Conservation (phyloP, 1,284 basidiomycete genomes). For the Sphaerobolus stellatus region DNA sequence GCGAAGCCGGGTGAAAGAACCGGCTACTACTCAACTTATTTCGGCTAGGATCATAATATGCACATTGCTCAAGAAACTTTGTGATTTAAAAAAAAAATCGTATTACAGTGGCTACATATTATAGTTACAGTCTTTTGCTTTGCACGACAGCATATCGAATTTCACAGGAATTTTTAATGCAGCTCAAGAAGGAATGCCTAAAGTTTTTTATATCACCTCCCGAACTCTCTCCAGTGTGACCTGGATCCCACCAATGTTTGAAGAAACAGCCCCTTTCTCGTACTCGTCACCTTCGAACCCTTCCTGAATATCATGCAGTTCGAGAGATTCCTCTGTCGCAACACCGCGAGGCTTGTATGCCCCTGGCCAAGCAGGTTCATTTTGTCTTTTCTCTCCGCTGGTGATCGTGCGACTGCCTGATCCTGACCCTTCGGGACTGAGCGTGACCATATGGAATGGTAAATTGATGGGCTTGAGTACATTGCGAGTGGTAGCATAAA, state of each 20-base stretch:
- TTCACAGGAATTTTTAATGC: too few species aligned
- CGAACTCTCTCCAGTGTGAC: neutral
- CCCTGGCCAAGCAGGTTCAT: conserved; percentile 1
- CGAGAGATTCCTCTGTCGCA: too few species aligned
- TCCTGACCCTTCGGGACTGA: neutral
- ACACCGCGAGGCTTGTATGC: too few species aligned
- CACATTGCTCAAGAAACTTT: too few species aligned
- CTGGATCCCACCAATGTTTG: neutral
- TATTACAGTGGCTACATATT: too few species aligned
- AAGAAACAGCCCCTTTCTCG: neutral
- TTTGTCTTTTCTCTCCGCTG: neutral
- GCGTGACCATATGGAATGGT: conserved; percentile 5
- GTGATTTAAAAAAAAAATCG: too few species aligned
- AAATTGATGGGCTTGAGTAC: conserved; percentile 7
- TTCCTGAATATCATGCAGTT: neutral
- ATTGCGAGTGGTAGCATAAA: conserved; percentile 8
- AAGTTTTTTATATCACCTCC: neutral
- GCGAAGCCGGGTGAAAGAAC: too few species aligned
- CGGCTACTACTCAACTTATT: too few species aligned
- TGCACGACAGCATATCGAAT: too few species aligned
- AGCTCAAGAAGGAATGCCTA: too few species aligned
- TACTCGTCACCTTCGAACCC: neutral
- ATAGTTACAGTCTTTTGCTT: too few species aligned
- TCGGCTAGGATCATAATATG: too few species aligned
- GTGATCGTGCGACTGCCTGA: neutral